These are phyloP conservation scores for Colletotrichum sp. DNA, from an alignment of 2,329 filamentous ascomycete genomes.

Conservation along the genomic window DNA sequence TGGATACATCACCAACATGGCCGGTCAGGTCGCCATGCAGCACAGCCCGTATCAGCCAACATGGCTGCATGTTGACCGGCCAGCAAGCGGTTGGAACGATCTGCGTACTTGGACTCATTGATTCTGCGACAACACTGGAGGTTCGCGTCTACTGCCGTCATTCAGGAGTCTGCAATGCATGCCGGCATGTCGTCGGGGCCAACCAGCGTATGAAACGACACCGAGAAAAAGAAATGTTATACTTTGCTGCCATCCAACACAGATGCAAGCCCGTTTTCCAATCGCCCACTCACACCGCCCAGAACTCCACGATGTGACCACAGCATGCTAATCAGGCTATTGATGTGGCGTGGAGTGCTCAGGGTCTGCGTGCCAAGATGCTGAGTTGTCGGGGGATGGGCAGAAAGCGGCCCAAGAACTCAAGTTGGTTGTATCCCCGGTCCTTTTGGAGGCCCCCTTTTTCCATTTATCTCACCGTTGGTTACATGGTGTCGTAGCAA, in stretches of 20 bases:
- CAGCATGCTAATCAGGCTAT: not conserved
- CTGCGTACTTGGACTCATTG: not conserved
- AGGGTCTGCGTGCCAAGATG: accelerated
- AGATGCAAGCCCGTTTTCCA: not conserved
- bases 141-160: not conserved
- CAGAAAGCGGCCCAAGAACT: not conserved
- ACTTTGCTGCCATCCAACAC: not conserved
- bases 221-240: not conserved
- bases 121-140: not conserved
- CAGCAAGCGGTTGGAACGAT: not conserved
- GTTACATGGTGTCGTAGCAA: not conserved
- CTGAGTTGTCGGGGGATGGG: not conserved
- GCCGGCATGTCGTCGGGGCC: not conserved
- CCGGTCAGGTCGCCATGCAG: not conserved
- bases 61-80: not conserved
- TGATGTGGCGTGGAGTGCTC: not conserved
- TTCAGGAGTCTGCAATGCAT: not conserved
- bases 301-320: not conserved
- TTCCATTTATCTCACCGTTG: not conserved
- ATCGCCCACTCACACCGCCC: not conserved
- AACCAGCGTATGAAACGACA: not conserved
- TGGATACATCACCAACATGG: not conserved
- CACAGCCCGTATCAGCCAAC: not conserved
- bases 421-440: not conserved
- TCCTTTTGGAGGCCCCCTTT: not conserved